Evolutionary conservation across 306 rosid species (phyloP).

Genomic region (Cicer chorassanicum): DNA sequence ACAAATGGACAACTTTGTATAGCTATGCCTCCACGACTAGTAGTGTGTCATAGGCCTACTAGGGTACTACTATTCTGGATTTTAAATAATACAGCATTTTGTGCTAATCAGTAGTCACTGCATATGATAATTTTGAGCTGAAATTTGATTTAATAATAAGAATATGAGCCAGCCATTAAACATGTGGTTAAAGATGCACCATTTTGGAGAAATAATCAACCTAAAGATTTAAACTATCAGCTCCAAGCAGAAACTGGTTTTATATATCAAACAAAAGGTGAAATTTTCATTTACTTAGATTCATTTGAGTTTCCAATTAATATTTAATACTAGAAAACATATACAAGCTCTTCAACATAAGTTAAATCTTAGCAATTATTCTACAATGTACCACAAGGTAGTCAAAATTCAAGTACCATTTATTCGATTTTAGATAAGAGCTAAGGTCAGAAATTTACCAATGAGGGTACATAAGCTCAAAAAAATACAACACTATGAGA

Average conservation of each 20-base stretch:
- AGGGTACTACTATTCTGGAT: neutral
- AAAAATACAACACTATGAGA: slow-evolving; percentile 9
- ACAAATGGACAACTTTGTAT: slow-evolving; percentile 6
- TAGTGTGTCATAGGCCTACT: neutral
- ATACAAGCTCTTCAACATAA: slow-evolving; percentile 1
- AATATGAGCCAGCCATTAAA: neutral
- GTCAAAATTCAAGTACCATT: slow-evolving; percentile 10
- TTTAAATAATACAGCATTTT: neutral
- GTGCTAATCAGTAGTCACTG: neutral
- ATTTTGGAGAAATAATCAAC: slow-evolving; percentile 25
- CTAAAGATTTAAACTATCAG: slow-evolving; percentile 18
- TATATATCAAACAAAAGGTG: neutral
- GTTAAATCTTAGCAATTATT: neutral
- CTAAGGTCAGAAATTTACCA: slow-evolving; percentile 8
- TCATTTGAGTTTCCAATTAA: slow-evolving; percentile 13
- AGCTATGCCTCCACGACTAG: neutral
- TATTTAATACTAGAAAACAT: slow-evolving; percentile 25
- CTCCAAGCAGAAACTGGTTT: slow-evolving; percentile 1
- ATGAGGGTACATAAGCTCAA: slow-evolving; percentile 9
- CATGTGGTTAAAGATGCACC: neutral
- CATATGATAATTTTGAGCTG: neutral
- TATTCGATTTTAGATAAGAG: neutral
- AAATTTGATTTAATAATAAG: slow-evolving; percentile 17
- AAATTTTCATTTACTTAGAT: slow-evolving; percentile 23
- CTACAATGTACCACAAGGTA: slow-evolving; percentile 6